Conservation (phyloP, 352 stramenopile species). For the Globisporangium nodosum region DNA sequence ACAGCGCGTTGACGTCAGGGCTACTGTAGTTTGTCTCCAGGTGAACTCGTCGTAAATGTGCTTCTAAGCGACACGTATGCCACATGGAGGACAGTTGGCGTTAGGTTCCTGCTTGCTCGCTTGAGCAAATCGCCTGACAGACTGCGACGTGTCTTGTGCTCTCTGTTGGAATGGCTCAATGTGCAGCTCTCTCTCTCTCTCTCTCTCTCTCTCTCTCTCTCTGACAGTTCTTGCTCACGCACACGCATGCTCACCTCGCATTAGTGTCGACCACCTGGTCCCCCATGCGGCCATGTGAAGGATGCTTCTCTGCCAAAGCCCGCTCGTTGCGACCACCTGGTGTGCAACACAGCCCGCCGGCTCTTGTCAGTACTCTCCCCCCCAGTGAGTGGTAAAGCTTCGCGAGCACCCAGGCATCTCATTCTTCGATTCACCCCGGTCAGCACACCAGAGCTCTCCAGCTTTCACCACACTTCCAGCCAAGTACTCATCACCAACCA, state of each 20-base stretch:
- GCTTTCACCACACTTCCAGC: slow-evolving; percentile 4
- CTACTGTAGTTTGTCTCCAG: no score
- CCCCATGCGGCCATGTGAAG: background rate
- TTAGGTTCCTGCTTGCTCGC: background rate
- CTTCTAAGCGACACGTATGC: no score
- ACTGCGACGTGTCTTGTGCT: no score
- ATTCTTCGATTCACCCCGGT: slow-evolving; percentile 8
- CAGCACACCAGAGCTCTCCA: background rate
- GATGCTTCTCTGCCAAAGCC: background rate
- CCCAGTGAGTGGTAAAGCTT: background rate
- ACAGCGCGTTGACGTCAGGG: background rate
- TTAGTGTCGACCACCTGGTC: background rate
- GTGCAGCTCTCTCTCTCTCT: no score
- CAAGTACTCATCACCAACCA: slow-evolving; percentile 14
- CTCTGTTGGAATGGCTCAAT: no score
- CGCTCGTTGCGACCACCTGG: no score
- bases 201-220: no score
- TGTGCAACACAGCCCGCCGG: no score
- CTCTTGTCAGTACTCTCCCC: background rate
- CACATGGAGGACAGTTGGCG: no score
- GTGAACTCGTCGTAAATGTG: background rate
- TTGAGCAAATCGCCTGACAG: background rate
- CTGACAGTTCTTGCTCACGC: no score
- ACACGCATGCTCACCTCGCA: no score
- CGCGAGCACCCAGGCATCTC: background rate